Base-by-base conservation (phyloP, 495 filamentous ascomycete genomes). In the Neurospora intermedia region DNA sequence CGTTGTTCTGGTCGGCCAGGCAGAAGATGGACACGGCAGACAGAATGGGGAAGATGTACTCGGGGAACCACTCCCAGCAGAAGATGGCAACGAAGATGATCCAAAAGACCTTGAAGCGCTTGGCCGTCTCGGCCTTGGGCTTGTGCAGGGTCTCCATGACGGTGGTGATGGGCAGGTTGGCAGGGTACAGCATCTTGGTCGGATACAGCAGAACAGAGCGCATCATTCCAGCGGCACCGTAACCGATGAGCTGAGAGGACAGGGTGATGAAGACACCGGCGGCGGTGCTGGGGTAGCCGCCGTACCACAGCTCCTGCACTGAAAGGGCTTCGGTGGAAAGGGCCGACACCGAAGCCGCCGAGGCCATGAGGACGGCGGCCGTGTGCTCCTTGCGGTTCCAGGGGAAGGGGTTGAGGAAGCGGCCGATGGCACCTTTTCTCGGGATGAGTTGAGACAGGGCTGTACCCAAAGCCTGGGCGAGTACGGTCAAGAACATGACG, bases 1-100 rank as follows among this genome's bases (percentile, higher is more conserved):
- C 66, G 15, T 79, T 82, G 74, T 85, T 78, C 69, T 85, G 81
- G 5, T 83, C 80, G 11, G 88, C 88, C 7, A 90, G 80, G 73
- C 88, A 89, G 74, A 87, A 85, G 42, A 90, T 84, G 1, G 84
- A 87, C 40, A 90, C 76, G 9, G 86, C 85, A 43, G 83, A 85
- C 6, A 90, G 81, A 80, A 85, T 83, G 0, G 87, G 81, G 40
- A 86, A 82, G 20, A 89, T 86, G 72, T 86, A 89, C 20, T 73
- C 74, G 2, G 88, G 88, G 48, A 90, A 80, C n/a, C 86, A 82
- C 74, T 89, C 86, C 76, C 83, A 90, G 4, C 84, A 43, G 62
- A 82, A 81, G 48, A 84, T 78, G 69, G 80, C 78, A 2, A 46
- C 59, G 72, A 86, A 85, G 39, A 78, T 71, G 70, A 80, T 81